phyloP scores from a whole-genome alignment of 768 basidiomycete genomes.

The Tephrocybe sp. region DNA sequence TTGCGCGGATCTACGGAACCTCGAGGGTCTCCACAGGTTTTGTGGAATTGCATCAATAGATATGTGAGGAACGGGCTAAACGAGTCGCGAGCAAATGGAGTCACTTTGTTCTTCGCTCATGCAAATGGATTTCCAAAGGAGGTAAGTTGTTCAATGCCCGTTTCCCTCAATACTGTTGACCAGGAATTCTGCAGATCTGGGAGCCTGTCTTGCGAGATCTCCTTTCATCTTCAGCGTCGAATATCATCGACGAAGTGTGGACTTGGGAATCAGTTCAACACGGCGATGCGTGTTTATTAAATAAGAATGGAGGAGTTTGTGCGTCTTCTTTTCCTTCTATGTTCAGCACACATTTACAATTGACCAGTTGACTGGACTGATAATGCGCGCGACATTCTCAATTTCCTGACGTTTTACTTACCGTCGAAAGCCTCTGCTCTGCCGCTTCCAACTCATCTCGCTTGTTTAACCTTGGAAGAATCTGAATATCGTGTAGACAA shows the following conservation, averaged over 20 bases:
- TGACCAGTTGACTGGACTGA: constrained; percentile 73
- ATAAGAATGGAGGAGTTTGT: constrained; percentile 63
- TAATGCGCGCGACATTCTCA: constrained; percentile 72
- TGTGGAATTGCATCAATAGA: constrained; percentile 76
- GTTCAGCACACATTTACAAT: not conserved
- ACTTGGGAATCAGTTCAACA: constrained; percentile 81
- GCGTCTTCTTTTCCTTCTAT: constrained; percentile 21
- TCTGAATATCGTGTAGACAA: constrained; percentile 35
- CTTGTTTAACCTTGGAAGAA: constrained; percentile 42
- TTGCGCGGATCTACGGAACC: constrained; percentile 29
- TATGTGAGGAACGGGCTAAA: constrained; percentile 45
- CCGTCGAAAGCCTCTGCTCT: constrained; percentile 37
- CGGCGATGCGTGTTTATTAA: constrained; percentile 80
- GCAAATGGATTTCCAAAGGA: constrained; percentile 91
- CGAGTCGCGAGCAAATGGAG: constrained; percentile 29
- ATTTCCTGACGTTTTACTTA: constrained; percentile 69
- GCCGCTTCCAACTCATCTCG: constrained; percentile 50
- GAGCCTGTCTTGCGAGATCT: constrained; percentile 62
- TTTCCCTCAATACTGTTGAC: not conserved
- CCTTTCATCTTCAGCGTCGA: constrained; percentile 37
- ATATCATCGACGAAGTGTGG: constrained; percentile 68
- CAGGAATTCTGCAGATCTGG: constrained; percentile 56
- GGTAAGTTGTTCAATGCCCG: constrained; percentile 35
- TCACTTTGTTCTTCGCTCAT: constrained; percentile 77
- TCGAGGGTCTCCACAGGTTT: constrained; percentile 36